Evolutionary conservation across 345 rosid genomes (phyloP).

Genomic region (Syzygium oleosum): DNA sequence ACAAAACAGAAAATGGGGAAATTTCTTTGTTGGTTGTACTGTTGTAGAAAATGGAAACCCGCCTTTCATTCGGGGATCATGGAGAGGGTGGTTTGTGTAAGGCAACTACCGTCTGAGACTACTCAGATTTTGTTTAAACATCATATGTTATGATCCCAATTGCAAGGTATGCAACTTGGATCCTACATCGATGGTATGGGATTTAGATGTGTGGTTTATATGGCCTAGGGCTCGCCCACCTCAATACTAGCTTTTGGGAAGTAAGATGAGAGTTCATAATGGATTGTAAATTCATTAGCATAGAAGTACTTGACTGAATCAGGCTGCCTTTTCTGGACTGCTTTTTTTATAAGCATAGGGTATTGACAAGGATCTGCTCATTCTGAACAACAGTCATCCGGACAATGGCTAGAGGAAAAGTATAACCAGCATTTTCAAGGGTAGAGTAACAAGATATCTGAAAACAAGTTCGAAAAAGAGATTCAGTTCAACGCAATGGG

Average conservation of each 20-base stretch:
- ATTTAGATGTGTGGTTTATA: not conserved
- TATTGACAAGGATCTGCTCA: not conserved
- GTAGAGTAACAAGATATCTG: not conserved
- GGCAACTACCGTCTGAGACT: not conserved
- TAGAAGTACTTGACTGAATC: not conserved
- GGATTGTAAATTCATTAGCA: not conserved
- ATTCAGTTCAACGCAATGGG: not conserved
- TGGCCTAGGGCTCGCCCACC: accelerated
- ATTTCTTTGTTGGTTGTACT: not conserved
- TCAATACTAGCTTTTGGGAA: not conserved
- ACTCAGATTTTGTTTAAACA: not conserved
- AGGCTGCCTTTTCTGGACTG: not conserved
- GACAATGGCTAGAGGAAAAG: not conserved
- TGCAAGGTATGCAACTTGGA: not conserved
- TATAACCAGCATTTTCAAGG: not conserved
- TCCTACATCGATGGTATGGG: not conserved
- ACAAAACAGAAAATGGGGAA: not conserved
- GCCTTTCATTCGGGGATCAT: not conserved
- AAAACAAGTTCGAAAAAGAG: not conserved
- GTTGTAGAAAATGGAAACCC: not conserved
- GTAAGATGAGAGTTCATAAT: not conserved
- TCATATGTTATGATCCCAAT: not conserved
- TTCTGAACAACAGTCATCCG: not conserved
- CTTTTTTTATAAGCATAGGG: not conserved
- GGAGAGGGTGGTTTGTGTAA: not conserved